Conservation (phyloP, 2,329 filamentous ascomycete species). For the Stylonectria norvegica region DNA sequence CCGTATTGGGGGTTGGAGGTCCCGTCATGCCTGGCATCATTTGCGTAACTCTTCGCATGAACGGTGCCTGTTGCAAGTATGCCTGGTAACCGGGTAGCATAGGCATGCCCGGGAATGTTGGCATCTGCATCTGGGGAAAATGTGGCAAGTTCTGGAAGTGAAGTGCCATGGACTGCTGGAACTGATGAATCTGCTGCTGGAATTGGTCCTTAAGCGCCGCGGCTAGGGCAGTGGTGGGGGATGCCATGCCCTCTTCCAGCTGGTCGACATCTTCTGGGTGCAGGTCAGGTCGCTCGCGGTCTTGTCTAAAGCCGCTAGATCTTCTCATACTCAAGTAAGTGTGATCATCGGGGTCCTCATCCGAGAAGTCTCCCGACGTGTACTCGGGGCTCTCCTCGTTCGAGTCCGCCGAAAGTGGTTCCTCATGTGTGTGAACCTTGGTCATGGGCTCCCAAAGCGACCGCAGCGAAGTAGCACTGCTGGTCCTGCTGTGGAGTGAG, state of each 20-base stretch:
- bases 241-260: constrained; percentile 38
- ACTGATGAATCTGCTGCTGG: constrained; percentile 68
- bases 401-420: constrained; percentile 40
- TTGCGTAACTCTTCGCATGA: constrained; percentile 69
- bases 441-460: constrained; percentile 62
- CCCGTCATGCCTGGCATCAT: constrained; percentile 64
- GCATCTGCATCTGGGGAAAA: constrained; percentile 60
- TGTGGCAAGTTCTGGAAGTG: constrained; percentile 57
- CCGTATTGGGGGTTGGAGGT: constrained; percentile 41
- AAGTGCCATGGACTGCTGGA: constrained; percentile 67
- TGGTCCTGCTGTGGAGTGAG: constrained; percentile 58
- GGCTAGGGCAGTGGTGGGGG: constrained; percentile 60
- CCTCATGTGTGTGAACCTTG: constrained; percentile 31
- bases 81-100: constrained; percentile 70
- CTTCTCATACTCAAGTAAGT: constrained; percentile 36
- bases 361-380: constrained; percentile 43
- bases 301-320: constrained; percentile 26
- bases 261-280: constrained; percentile 39
- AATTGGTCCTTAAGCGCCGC: constrained; percentile 71
- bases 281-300: constrained; percentile 32
- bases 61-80: constrained; percentile 55
- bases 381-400: constrained; percentile 44
- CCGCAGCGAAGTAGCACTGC: constrained; percentile 63
- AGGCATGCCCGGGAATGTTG: constrained; percentile 54
- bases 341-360: constrained; percentile 39